Conservation (phyloP, 768 basidiomycete species). For the Termitomyces sp. region DNA sequence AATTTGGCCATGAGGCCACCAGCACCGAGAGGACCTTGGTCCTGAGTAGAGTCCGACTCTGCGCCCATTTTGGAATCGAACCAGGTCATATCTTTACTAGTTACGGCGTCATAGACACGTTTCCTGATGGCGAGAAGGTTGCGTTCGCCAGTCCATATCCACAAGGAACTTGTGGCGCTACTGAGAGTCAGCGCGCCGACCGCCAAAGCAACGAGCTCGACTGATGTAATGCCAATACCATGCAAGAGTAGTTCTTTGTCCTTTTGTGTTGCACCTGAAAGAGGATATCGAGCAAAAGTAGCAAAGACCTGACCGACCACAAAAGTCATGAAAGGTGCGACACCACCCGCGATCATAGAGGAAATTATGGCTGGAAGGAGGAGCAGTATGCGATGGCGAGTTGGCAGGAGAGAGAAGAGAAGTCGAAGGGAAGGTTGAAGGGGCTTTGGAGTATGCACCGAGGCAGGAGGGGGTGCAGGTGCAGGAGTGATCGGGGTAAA, state of each 20-base stretch:
- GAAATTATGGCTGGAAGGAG: conserved; percentile 63
- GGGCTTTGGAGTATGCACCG: background rate
- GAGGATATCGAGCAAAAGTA: conserved; percentile 59
- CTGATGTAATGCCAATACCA: conserved; percentile 55
- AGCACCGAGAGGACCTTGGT: conserved; percentile 63
- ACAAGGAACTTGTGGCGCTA: conserved; percentile 71
- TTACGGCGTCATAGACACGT: conserved; percentile 66
- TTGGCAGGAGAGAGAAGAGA: conserved; percentile 65
- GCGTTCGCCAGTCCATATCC: conserved; percentile 86
- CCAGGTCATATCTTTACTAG: conserved; percentile 79
- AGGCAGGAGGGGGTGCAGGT: background rate
- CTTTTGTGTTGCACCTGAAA: conserved; percentile 25
- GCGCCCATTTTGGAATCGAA: conserved; percentile 78
- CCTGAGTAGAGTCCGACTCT: conserved; percentile 38
- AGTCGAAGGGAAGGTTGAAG: conserved; percentile 24
- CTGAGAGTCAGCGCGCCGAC: conserved; percentile 66
- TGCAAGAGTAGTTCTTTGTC: conserved; percentile 52
- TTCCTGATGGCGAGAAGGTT: conserved; percentile 67
- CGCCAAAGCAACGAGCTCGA: conserved; percentile 66
- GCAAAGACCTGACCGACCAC: conserved; percentile 78
- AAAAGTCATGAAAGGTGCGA: conserved; percentile 85
- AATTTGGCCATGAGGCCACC: conserved; percentile 95
- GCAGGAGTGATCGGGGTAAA: conserved; percentile 1
- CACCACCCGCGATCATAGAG: conserved; percentile 63
- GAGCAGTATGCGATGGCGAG: conserved; percentile 51